phyloP scores from a whole-genome alignment of 768 basidiomycete genomes.

The Lentinula lateritia region DNA sequence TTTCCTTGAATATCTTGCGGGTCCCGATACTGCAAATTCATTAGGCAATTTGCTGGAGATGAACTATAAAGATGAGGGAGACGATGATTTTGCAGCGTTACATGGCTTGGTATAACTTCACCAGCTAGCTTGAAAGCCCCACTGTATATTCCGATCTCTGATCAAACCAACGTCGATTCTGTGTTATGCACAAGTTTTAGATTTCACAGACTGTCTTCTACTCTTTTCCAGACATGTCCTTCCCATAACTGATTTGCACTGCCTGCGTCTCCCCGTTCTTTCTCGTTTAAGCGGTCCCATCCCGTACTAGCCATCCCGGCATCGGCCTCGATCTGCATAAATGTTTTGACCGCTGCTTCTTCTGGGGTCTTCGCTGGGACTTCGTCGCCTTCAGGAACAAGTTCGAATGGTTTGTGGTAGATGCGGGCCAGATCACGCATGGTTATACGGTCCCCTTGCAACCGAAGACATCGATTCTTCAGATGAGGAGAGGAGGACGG shows the following conservation, averaged over 20 bases:
- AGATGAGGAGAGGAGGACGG: background rate
- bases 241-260: conserved; percentile 5
- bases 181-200: no score
- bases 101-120: conserved; percentile 15
- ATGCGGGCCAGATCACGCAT: background rate
- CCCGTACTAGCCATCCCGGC: background rate
- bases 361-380: background rate
- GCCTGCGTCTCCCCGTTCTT: background rate
- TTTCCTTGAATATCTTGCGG: conserved; percentile 26
- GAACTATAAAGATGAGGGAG: conserved; percentile 14
- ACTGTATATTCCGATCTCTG: background rate
- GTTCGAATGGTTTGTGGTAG: background rate
- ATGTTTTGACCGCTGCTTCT: background rate
- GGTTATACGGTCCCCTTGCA: background rate
- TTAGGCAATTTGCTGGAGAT: conserved; percentile 17
- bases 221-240: conserved; percentile 3
- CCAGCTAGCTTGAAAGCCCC: no score
- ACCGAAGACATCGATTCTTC: background rate
- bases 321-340: background rate
- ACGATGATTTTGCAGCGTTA: conserved; percentile 22
- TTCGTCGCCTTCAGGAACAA: background rate
- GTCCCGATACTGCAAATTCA: conserved; percentile 11
- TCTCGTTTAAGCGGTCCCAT: background rate
- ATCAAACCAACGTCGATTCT: no score
- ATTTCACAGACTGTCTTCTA: background rate